Evolutionary conservation across 495 filamentous ascomycete species (phyloP).

Genomic region (Talaromyces adpressus): DNA sequence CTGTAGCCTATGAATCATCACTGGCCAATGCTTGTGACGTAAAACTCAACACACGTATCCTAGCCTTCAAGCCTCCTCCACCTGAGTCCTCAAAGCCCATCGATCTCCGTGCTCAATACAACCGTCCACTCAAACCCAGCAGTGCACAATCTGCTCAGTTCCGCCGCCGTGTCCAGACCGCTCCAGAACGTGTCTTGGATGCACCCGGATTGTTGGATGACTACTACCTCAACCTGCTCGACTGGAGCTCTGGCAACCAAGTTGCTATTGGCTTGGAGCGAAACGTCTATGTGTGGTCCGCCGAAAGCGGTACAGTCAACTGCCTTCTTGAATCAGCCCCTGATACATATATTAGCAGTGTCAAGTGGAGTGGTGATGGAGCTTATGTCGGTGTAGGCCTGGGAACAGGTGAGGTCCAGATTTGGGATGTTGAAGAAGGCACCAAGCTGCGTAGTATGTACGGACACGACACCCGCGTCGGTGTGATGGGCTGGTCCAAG

Average conservation of each 20-base stretch:
- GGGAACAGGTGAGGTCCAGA: constrained; percentile 93
- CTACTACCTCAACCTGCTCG: constrained; percentile 97
- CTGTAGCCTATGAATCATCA: constrained; percentile 86
- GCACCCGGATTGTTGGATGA: constrained; percentile 94
- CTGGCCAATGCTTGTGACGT: constrained; percentile 90
- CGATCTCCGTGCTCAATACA: constrained; percentile 95
- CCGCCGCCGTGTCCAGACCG: constrained; percentile 83
- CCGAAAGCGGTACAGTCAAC: constrained; percentile 80
- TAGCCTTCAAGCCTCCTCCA: constrained; percentile 96
- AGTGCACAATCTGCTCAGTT: constrained; percentile 70
- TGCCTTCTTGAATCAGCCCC: constrained; percentile 76
- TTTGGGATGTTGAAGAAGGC: constrained; percentile 97
- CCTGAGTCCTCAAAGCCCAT: constrained; percentile 97
- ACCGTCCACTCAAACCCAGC: constrained; percentile 81
- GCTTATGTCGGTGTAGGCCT: constrained; percentile 95
- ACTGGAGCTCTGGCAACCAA: constrained; percentile 97
- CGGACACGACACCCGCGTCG: constrained; percentile 92
- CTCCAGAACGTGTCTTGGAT: constrained; percentile 95
- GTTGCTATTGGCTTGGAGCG: constrained; percentile 96
- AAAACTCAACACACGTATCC: constrained; percentile 84
- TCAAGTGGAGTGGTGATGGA: constrained; percentile 97
- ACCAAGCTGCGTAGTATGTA: constrained; percentile 96
- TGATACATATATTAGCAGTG: constrained; percentile 94
- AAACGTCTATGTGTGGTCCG: constrained; percentile 98
- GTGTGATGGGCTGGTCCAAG: constrained; percentile 98